Evolutionary conservation across 176 grass and related monocot genomes (phyloP), one percentile per base, ranked within the genome.

Genomic region (Lolium rigidum): DNA sequence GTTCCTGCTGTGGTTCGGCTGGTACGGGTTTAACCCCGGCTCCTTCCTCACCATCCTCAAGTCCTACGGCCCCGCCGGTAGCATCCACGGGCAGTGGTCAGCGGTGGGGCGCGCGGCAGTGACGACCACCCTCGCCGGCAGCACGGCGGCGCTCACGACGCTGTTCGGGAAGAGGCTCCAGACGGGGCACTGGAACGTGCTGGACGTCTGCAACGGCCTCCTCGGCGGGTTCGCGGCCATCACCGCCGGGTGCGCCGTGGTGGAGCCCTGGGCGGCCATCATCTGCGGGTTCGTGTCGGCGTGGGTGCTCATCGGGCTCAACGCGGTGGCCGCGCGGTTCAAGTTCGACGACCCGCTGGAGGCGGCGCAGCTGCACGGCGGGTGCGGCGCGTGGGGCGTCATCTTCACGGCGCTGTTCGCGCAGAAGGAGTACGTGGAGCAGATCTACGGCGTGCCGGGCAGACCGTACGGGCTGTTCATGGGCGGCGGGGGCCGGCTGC

Each of bases 131-230:
- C 92, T 94, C 41, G 89, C 92, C 15, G 92, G 92, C 3, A 92
- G 92, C 81, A 80, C 85, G 71, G 92, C 92, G 28, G 90, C 87
- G 8, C 90, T 94, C 3, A 94, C 92, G 20, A 94, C 92, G 31
- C 89, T 94, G 3, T 94, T 94, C 67, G 92, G 83, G 28, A 94
- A 89, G 71, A 41, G 90, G 25, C 60, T 92, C 41, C 89, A 90
- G 84, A 89, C 89, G 16, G 80, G 89, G 28, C 87, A 94, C 77
- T 94, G 92, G 92, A 94, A 92, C 89, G 92, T 91, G 44, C 7
- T 89, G n/a, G 89, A 94, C 85, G 92, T 94, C 62, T 94, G 89
- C 92, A 94, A 92, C 89, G 89, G 92, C 49, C 84, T 94, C 3
- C 87, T 94, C 1, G 92, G 92, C 41, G 92, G 92, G 6, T 92